Base-by-base conservation (phyloP, 176 grass and related monocot genomes). In the Triticum dicoccoides region DNA sequence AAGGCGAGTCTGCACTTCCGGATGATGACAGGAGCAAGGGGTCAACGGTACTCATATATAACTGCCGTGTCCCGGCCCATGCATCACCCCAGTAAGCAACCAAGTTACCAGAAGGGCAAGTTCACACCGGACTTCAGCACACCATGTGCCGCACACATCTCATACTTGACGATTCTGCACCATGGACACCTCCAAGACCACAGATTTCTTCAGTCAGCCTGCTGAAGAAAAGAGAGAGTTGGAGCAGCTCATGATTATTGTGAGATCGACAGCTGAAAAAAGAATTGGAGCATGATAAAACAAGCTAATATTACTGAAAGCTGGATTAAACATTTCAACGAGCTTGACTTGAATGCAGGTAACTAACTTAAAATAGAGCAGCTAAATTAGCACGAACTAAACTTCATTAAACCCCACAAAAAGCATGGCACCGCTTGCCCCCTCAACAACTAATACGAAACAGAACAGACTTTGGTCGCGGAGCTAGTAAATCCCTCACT, bases 11-110 rank as follows among this genome's bases (percentile, higher is more conserved):
- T 61, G 84, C 90, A 83, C 45, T 80, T 91, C 81, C 79, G 2
- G 78, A 80, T 59, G 88, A 82, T 37, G 88, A 91, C 72, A 84
- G 77, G 61, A 92, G 88, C 76, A 94, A 94, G 58, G 91, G 82
- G 18, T 88, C 89, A 85, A 85, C 82, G 5, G 87, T 92, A 92
- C 84, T 96, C 96, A 94, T 98, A 92, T 75, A 98, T 85, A 89
- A 86, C 54, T 38, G 21, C 65, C 4, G 63, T 63, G 78, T 54
- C 80, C 86, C 78, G 78, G 27, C 85, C 80, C 80, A 84, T 87
- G 88, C 80, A 94, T 88, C 78, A 85, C 70, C 54, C 45, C 64
- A 71, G 71, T 24, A 77, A 91, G 54, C 63, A 54, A 21, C 27
- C 11, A 15, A 58, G 64, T 30, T 49, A 84, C 39, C 2, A 71